Base-by-base conservation (phyloP, 805 yeast genomes). In the Scheffersomyces coipomensis region DNA sequence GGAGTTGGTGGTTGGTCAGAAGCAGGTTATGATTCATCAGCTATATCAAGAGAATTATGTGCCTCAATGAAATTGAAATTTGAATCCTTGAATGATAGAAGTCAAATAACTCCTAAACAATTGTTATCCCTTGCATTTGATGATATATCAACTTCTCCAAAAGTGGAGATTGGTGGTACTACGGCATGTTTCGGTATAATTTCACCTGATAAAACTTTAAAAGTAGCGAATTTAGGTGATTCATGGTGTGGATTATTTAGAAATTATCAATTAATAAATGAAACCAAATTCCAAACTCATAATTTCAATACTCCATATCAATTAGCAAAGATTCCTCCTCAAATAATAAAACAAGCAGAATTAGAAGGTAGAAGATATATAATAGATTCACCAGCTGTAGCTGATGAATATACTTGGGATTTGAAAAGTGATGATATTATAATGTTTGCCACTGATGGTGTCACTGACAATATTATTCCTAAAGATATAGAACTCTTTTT, bases 1-100 rank as follows among this genome's bases (percentile, higher is more conserved):
- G 99, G 99, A 11, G 98, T 93, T 3, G 98, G 98, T 12, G 98
- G 98, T 3, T 91, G 98, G 97, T 78, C 86, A 1, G 93, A 87
- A 44, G 83, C 86, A 34, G 97, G 97, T 0, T 85, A 80, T 52
- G 97, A 91, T 58, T 86, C 96, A 2, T 77, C 88, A 42, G 91
- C 91, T 6, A 86, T 91, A 43, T 82, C 93, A 29, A 73, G 95
- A 49, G 93, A 87, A 51, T 64, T 91, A 29, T 84, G 96, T 47
- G 63, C 63, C 5, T 68, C 78, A 3, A 71, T 88, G 54, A 70
- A 73, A 15, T 55, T 62, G 2, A 49, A 45, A 15, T 81, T 66
- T 47, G 36, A 40, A 35, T 38, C 19, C 33, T 38, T 19, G 10
- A 31, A 15, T 25, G 45, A 37, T 39, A 41, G 17, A 17, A 30